These are phyloP conservation scores for Marchantia paleacea DNA, from an alignment of 225 moss, liverwort and hornwort genomes.

Conservation along the genomic window DNA sequence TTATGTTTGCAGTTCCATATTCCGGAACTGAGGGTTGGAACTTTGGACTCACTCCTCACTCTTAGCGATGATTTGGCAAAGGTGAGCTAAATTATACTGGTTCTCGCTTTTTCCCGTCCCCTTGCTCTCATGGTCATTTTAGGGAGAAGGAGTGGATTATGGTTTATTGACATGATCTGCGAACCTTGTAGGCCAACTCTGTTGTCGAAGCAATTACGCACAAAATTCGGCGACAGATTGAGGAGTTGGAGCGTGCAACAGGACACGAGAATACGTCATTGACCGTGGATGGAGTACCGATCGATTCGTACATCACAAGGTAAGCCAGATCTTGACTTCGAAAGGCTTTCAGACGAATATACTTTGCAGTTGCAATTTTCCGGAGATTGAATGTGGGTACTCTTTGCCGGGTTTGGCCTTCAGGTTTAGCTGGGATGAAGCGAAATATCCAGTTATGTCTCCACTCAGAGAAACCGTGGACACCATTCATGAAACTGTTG, in stretches of 20 bases:
- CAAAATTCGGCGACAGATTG: slow-evolving; percentile 85
- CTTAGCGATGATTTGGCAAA: slow-evolving; percentile 92
- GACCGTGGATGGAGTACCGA: slow-evolving; percentile 81
- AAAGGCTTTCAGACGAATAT: background rate
- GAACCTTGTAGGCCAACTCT: slow-evolving; percentile 64
- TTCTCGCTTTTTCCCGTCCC: background rate
- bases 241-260: slow-evolving; percentile 74
- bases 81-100: slow-evolving; percentile 32
- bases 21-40: slow-evolving; percentile 88
- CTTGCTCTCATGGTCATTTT: background rate
- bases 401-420: slow-evolving; percentile 16
- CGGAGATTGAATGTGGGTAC: slow-evolving; percentile 6
- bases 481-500: slow-evolving; percentile 78
- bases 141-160: background rate
- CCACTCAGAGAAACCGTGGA: slow-evolving; percentile 90
- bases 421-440: slow-evolving; percentile 97
- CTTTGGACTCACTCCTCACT: slow-evolving; percentile 83
- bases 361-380: background rate
- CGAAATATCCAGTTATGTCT: slow-evolving; percentile 91
- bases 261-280: slow-evolving; percentile 60
- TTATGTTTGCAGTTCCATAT: slow-evolving; percentile 68
- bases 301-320: slow-evolving; percentile 89
- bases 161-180: slow-evolving; percentile 30
- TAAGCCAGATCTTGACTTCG: slow-evolving; percentile 20
- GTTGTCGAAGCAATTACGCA: slow-evolving; percentile 83